A percentile compares a stretch with the other conserved stretches of the same genome.
Evolutionary conservation across 2,329 filamentous ascomycete genomes (phyloP).

Genomic region (Colletotrichum liriopes): DNA sequence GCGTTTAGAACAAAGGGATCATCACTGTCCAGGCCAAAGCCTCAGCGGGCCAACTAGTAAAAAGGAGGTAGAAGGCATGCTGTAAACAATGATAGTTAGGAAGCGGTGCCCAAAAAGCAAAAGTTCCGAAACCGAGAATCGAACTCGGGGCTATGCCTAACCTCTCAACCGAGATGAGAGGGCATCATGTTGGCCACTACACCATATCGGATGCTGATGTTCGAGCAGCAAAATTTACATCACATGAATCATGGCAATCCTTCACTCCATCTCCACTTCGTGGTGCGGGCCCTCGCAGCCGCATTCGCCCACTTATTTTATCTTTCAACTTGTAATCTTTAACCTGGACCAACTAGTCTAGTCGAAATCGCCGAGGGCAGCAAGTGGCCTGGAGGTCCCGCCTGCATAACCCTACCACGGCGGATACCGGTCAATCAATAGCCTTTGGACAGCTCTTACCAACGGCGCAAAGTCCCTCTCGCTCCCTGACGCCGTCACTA

Average conservation of each 20-base stretch:
- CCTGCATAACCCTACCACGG: too few species aligned
- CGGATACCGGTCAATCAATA: too few species aligned
- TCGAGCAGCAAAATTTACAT: fast-evolving
- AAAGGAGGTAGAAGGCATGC: too few species aligned
- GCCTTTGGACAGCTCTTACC: too few species aligned
- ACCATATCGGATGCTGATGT: conserved; percentile 31
- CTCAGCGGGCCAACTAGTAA: not conserved
- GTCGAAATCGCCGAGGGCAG: too few species aligned
- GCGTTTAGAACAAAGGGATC: too few species aligned
- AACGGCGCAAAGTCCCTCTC: too few species aligned
- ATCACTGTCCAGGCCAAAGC: too few species aligned
- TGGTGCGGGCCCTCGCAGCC: not conserved
- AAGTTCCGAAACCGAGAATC: conserved; percentile 38
- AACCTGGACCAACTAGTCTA: not conserved
- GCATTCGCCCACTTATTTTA: not conserved
- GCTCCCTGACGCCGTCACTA: too few species aligned
- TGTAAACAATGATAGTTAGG: not conserved
- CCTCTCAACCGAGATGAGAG: conserved; percentile 7
- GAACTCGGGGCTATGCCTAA: conserved; percentile 39
- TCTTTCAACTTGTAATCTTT: not conserved
- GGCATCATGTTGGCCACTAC: conserved; percentile 39
- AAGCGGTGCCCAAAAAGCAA: not conserved
- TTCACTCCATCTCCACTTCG: not conserved
- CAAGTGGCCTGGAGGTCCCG: too few species aligned
- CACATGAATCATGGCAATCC: not conserved